Evolutionary conservation across 108 stramenopile genomes (phyloP), one percentile per base, ranked within the genome.

Genomic region (Pseudonitzschia delicatissima): DNA sequence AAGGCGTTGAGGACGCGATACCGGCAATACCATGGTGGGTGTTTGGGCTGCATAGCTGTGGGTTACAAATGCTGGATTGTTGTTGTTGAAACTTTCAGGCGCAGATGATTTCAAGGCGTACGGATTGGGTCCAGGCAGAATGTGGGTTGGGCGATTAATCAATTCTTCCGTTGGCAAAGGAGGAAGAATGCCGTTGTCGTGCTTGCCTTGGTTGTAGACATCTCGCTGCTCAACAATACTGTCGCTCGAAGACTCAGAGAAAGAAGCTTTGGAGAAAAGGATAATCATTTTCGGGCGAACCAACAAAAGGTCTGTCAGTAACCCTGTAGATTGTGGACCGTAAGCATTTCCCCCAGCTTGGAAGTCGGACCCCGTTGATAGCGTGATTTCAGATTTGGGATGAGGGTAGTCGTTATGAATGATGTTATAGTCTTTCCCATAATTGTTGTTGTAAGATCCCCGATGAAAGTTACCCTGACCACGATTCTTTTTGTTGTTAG

Each of bases 121-220:
- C 0, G 73, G 73, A 49, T 74, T 74, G 6, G 73, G 73, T 57
- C 73, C 73, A n/a, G 36, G 27, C 4, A 49, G 59, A 44, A 55
- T 67, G 8, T 45, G n/a, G 29, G 20, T 47, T 13, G 49, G 36
- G 15, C 40, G 4, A 7, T 62, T 13, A 5, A 40, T 13, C 13
- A 73, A 60, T 25, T 45, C 53, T 23, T 53, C 39, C 2, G 73
- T 44, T 32, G 73, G 66, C 13, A 74, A 34, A 18, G 73, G 73
- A 31, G 73, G 73, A 53, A 74, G 66, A 34, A 74, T 74, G 26
- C 27, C 42, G 13, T 34, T 25, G 29, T 45, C 62, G n/a, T 45
- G 28, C 20, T 63, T 39, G 15, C 25, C 35, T 51, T 15, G 26
- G 34, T 17, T 18, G 23, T 27, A 52, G 11, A 25, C 33, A 51